These are phyloP conservation scores for Hordeum pubiflorum DNA, from an alignment of 202 grass and related monocot genomes.

Conservation along the genomic window DNA sequence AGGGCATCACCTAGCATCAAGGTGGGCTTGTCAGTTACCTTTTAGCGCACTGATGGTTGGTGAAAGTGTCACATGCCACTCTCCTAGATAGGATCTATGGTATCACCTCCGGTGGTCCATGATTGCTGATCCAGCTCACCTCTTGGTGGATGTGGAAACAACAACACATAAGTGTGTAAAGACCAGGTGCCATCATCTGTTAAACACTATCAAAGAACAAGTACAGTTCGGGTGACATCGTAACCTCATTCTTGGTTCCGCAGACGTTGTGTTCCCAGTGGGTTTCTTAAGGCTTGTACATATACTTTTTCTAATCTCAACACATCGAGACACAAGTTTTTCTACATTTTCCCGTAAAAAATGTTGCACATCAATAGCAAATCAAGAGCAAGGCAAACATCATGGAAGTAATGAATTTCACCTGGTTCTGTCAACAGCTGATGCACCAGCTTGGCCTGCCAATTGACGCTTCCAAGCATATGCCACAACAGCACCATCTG, in stretches of 20 bases:
- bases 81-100: not conserved
- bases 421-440: slow-evolving; percentile 98
- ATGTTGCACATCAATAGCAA: not conserved
- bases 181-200: not conserved
- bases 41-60: not conserved
- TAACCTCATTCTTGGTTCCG: not conserved
- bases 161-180: not conserved
- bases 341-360: not conserved
- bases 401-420: slow-evolving; percentile 20
- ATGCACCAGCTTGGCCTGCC: slow-evolving; percentile 97
- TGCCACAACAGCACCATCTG: slow-evolving; percentile 93
- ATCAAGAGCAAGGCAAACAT: slow-evolving; percentile 15
- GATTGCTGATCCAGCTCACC: not conserved
- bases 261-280: not conserved
- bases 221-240: not conserved
- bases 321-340: not conserved
- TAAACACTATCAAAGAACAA: not conserved
- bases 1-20: not conserved
- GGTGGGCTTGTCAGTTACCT: not conserved
- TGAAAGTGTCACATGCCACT: not conserved
- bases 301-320: not conserved
- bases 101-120: not conserved
- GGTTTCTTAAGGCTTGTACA: not conserved
- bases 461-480: slow-evolving; percentile 99
- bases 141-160: not conserved